phyloP scores from a whole-genome alignment of 805 yeast species.

The Cyberlindnera euphorbiiphila region DNA sequence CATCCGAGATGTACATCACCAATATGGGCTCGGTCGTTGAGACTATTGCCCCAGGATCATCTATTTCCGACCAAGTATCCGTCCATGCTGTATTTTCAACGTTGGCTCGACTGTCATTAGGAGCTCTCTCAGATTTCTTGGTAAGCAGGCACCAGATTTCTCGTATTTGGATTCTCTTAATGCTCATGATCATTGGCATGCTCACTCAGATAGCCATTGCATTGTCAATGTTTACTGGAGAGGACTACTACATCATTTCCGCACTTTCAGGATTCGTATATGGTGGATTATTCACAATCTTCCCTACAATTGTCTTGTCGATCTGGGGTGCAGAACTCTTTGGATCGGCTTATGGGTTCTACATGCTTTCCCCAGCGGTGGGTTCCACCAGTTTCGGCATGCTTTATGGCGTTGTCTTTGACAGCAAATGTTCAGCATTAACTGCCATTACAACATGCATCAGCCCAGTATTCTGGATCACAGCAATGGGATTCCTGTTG shows the following conservation, averaged over 20 bases:
- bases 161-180: conserved; percentile 31
- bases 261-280: conserved; percentile 64
- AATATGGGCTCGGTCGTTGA: conserved; percentile 72
- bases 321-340: conserved; percentile 86
- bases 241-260: conserved; percentile 33
- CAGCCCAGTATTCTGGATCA: conserved; percentile 20
- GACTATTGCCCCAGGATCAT: conserved; percentile 20
- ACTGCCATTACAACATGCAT: conserved; percentile 11
- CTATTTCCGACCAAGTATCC: conserved; percentile 49
- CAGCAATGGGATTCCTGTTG: conserved; percentile 12
- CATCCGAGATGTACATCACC: conserved; percentile 79
- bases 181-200: conserved; percentile 33
- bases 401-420: conserved; percentile 63
- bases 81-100: conserved; percentile 68
- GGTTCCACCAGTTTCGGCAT: conserved; percentile 71
- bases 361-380: conserved; percentile 83
- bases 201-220: conserved; percentile 34
- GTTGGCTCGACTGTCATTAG: conserved; percentile 58
- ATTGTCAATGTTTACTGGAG: conserved; percentile 18
- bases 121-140: conserved; percentile 63
- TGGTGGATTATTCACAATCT: conserved; percentile 82
- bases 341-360: conserved; percentile 91
- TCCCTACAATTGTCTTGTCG: conserved; percentile 78
- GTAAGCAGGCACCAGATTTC: conserved; percentile 28
- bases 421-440: conserved; percentile 30